These are phyloP conservation scores for Colletotrichum chlorophyti DNA, from an alignment of 2,329 filamentous ascomycete genomes.

Conservation along the genomic window DNA sequence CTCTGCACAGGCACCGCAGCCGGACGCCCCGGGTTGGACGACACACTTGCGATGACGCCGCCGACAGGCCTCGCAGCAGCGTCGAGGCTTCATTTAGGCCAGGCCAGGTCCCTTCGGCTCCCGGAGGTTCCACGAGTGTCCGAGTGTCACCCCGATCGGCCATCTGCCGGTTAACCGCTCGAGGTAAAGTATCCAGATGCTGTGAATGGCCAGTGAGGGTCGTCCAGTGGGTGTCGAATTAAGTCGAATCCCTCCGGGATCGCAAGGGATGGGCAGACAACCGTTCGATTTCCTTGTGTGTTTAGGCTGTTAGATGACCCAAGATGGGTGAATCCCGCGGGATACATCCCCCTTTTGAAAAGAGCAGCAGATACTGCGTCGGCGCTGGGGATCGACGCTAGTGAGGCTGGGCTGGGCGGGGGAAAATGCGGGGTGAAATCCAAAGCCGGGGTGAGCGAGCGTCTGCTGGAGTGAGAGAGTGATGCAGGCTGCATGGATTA, in stretches of 20 bases:
- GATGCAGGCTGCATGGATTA: no score
- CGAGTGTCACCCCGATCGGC: slow-evolving; percentile 14
- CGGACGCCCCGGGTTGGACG: slow-evolving; percentile 13
- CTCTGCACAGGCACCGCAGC: slow-evolving; percentile 21
- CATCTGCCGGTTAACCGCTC: no score
- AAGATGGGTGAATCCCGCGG: slow-evolving; percentile 19
- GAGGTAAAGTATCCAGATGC: no score
- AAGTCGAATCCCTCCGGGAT: background rate
- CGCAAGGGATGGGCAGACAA: slow-evolving; percentile 3
- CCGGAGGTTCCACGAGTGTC: background rate
- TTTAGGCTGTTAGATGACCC: background rate
- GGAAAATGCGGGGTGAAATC: slow-evolving; percentile 15
- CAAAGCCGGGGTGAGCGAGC: background rate
- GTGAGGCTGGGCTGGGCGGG: no score
- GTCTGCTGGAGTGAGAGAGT: background rate
- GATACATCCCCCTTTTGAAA: slow-evolving; percentile 23
- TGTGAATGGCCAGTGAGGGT: background rate
- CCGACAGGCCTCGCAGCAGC: slow-evolving; percentile 22
- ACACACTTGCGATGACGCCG: slow-evolving; percentile 24
- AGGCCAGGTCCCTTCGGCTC: background rate
- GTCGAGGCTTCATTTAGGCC: slow-evolving; percentile 20
- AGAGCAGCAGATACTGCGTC: background rate
- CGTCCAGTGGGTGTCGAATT: no score
- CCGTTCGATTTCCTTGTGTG: slow-evolving; percentile 3
- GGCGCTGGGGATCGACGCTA: slow-evolving; percentile 16